Base-by-base conservation (phyloP, 2,329 filamentous ascomycete species). In the Colletotrichum paranaense region DNA sequence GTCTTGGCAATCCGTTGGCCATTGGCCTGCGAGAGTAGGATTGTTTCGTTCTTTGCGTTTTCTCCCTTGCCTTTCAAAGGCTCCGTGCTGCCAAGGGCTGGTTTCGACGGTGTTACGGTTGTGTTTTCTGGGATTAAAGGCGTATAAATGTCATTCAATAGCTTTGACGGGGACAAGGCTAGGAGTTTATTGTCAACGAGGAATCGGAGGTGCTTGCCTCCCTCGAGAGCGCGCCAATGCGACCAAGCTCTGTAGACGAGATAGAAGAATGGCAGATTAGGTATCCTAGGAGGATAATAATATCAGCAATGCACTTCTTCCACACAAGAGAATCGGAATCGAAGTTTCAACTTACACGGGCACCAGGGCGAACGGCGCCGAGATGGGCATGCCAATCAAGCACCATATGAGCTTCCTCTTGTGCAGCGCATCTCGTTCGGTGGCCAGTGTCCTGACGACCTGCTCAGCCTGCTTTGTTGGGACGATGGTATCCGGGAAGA, bases 231-330 rank as follows among this genome's bases (percentile, higher is more conserved):
- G 85, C 93, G 90, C 91, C 94, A 97, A 83, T 98, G 95, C 24
- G 94, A 97, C 93, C 94, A 98, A 30, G 95, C 93, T 76, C 97
- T 90, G 85, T 97, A 99, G 22, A 90, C 91, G 53, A 98, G 89
- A 82, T 98, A 99, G 86, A 98, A 98, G 87, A 98, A 98, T 22
- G 97, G 97, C 14, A 99, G 87, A 81, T 99, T 98, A 46, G 96
- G 95, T 75, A 98, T 89, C 75, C 94, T 97, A 42, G 76, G 76
- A 12, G 55, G 16, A 53, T 56, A 38, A 28, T 62, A 72, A 55
- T 60, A 64, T 62, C 56, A 65, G 53, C 35, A 19, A 19, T 55
- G 24, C 22, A 22, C n/a, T 49, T 65, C 49, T 30, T 66, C 35
- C 30, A 53, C 64, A n/a, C 32, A 4, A 24, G 7, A 26, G 32